Evolutionary conservation across 2,329 filamentous ascomycete genomes (phyloP).

Genomic region (Xylariaceae sp.): DNA sequence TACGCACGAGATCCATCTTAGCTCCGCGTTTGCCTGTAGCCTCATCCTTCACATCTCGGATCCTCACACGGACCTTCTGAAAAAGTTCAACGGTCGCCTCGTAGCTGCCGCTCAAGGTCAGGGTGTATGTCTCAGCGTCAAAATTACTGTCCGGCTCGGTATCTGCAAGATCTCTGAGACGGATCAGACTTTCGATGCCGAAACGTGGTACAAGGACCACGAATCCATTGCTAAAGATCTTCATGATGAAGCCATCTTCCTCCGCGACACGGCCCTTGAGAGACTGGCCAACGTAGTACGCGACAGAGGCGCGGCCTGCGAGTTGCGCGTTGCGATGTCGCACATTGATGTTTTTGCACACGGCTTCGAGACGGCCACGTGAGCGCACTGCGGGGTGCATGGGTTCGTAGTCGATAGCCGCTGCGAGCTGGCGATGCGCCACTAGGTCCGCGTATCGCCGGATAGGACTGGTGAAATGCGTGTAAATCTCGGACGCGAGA

Average conservation of each 20-base stretch:
- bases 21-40: conserved; percentile 93
- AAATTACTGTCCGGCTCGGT: conserved; percentile 77
- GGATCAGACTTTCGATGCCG: conserved; percentile 89
- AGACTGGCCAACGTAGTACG: conserved; percentile 97
- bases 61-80: conserved; percentile 83
- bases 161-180: conserved; percentile 77
- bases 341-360: conserved; percentile 98
- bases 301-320: conserved; percentile 88
- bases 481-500: conserved; percentile 94
- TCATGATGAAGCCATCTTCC: conserved; percentile 95
- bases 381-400: conserved; percentile 79
- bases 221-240: conserved; percentile 94
- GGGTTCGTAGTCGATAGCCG: conserved; percentile 88
- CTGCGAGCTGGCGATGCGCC: conserved; percentile 89
- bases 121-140: conserved; percentile 80
- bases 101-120: conserved; percentile 59
- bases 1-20: conserved; percentile 64
- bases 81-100: conserved; percentile 74
- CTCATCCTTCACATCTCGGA: conserved; percentile 91
- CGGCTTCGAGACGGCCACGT: conserved; percentile 80
- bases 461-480: conserved; percentile 96
- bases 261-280: conserved; percentile 74
- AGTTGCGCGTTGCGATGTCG: conserved; percentile 96
- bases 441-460: conserved; percentile 96
- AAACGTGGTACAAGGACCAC: conserved; percentile 95